Conservation (phyloP, 228 moss, liverwort and hornwort species). For the Sphagnum fallax region DNA sequence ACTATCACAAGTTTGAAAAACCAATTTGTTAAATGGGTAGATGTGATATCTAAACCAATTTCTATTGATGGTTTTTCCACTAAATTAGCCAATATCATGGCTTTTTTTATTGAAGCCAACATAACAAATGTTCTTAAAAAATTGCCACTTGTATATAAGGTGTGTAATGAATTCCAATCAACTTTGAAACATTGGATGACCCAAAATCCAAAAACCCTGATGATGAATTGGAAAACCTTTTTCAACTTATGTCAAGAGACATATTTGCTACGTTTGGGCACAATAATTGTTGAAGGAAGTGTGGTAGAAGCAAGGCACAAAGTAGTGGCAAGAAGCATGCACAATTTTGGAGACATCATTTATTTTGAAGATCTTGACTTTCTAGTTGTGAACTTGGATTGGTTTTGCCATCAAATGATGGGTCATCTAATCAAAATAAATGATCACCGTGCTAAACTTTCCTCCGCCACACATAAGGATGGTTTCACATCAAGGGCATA, state of each 20-base stretch:
- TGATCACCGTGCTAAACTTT: background rate
- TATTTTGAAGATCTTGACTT: conserved; percentile 2
- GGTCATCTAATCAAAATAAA: background rate
- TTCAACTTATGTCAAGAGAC: background rate
- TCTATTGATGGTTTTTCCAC: background rate
- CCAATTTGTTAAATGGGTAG: background rate
- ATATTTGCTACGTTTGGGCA: background rate
- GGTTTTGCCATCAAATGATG: conserved; percentile 1
- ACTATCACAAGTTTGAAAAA: background rate
- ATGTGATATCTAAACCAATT: background rate
- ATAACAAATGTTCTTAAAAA: background rate
- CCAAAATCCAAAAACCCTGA: background rate
- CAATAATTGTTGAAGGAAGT: background rate
- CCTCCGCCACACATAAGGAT: too few species aligned
- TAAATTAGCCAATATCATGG: background rate
- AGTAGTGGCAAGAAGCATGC: background rate
- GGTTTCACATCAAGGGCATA: too few species aligned
- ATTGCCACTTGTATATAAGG: background rate
- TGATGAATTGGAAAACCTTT: background rate
- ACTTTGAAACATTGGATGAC: background rate
- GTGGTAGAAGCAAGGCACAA: background rate
- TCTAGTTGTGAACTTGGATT: conserved; percentile 1
- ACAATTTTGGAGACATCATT: conserved; percentile 2
- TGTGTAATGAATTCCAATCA: background rate
- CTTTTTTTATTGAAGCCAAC: background rate